A percentile compares a stretch with the other conserved stretches of the same genome.
Conservation (phyloP, 2,329 filamentous ascomycete genomes). For the Lecanicillium sp. region DNA sequence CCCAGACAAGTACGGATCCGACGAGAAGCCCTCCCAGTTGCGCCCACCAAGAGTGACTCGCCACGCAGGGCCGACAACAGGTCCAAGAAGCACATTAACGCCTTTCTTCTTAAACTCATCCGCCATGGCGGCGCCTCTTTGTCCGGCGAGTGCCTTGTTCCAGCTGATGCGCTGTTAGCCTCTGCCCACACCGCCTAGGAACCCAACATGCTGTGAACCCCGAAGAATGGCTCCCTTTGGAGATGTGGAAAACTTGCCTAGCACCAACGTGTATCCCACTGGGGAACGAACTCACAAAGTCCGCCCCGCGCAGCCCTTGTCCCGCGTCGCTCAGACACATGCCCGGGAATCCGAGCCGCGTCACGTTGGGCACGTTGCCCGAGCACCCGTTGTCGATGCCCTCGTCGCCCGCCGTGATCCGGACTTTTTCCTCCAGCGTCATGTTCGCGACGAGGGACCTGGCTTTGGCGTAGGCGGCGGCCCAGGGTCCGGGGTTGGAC, state of each 20-base stretch:
- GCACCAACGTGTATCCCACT: slow-evolving; percentile 36
- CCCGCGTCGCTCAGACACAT: slow-evolving; percentile 40
- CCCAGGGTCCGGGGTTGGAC: slow-evolving; percentile 61
- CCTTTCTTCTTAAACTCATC: slow-evolving; percentile 71
- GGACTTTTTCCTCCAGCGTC: slow-evolving; percentile 73
- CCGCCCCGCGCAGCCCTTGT: slow-evolving; percentile 36
- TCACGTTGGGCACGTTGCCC: slow-evolving; percentile 36
- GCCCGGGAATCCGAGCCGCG: slow-evolving; percentile 36
- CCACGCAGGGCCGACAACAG: slow-evolving; percentile 63
- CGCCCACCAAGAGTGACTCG: slow-evolving; percentile 55
- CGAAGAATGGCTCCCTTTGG: too few relatives aligned
- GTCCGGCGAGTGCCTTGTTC: slow-evolving; percentile 64
- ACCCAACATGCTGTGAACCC: too few relatives aligned
- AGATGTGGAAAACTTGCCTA: slow-evolving; percentile 22
- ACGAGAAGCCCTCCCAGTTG: slow-evolving; percentile 53
- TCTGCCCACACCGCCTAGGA: not conserved
- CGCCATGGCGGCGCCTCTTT: slow-evolving; percentile 67
- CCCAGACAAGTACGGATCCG: slow-evolving; percentile 55
- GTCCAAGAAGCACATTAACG: slow-evolving; percentile 71
- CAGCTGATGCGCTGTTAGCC: slow-evolving; percentile 38
- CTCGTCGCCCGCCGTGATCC: slow-evolving; percentile 61
- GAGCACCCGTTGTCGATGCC: slow-evolving; percentile 45
- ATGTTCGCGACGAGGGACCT: slow-evolving; percentile 62
- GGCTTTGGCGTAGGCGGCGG: slow-evolving; percentile 60
- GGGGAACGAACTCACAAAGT: slow-evolving; percentile 38